Conservation (phyloP, 1,284 basidiomycete genomes). For the Ganoderma sinense region DNA sequence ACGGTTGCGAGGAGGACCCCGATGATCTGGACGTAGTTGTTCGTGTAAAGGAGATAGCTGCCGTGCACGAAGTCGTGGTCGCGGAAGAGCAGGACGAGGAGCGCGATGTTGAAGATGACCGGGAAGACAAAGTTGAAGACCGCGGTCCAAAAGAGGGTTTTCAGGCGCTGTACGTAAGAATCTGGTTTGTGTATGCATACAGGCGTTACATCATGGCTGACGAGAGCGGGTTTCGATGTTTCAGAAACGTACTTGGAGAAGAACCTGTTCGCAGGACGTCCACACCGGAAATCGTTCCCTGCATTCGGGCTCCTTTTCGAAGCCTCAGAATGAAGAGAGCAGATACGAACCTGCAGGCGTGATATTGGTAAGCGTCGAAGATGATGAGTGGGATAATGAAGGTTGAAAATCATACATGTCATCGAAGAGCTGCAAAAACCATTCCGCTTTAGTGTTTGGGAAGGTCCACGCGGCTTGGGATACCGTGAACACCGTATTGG, state of each 20-base stretch:
- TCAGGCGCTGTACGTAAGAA: not conserved
- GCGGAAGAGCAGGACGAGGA: conserved; percentile 30
- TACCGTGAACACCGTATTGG: not conserved
- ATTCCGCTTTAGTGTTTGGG: conserved; percentile 31
- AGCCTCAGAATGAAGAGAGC: conserved; percentile 2
- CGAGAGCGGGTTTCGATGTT: no score
- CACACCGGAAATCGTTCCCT: no score
- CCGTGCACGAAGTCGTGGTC: conserved; percentile 18
- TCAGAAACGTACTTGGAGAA: no score
- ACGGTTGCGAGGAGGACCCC: conserved; percentile 31
- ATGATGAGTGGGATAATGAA: not conserved
- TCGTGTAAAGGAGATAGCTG: conserved; percentile 25
- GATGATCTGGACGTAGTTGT: conserved; percentile 31
- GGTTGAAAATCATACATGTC: conserved; percentile 27
- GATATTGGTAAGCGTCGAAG: not conserved
- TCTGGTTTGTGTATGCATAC: no score
- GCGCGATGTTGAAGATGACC: conserved; percentile 36
- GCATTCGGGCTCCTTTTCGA: not conserved
- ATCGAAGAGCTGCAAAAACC: conserved; percentile 39
- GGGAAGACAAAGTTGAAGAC: conserved; percentile 42
- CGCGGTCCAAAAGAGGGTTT: conserved; percentile 40
- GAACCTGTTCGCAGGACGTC: not conserved
- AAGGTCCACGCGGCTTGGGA: not conserved
- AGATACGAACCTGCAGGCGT: not conserved
- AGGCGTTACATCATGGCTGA: no score